Percentiles rank a stretch among this genome's conserved stretches.
Evolutionary conservation across 169 alveolate genomes (phyloP).

Genomic region (Toxoplasma gondii): DNA sequence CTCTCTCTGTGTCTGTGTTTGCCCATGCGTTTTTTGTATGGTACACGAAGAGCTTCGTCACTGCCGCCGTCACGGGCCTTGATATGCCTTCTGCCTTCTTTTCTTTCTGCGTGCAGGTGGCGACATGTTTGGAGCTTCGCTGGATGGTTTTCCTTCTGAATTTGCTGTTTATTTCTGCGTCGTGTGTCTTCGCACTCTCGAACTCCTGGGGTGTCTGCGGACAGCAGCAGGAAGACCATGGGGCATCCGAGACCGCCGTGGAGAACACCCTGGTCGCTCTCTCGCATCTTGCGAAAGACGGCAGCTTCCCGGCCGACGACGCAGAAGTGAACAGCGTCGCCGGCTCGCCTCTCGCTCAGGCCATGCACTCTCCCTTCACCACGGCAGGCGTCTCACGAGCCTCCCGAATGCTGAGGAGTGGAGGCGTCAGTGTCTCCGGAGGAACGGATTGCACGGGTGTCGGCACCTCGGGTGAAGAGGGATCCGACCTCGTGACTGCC

Average conservation of each 20-base stretch:
- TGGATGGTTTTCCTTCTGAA: slow-evolving; percentile 83
- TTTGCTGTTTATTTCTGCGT: slow-evolving; percentile 82
- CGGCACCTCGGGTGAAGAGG: neutral
- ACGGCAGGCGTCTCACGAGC: neutral
- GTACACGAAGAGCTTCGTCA: no score
- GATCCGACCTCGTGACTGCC: neutral
- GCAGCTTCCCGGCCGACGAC: neutral
- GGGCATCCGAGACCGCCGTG: neutral
- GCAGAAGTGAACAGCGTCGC: neutral
- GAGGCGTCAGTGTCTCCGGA: neutral
- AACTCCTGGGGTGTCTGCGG: slow-evolving; percentile 78
- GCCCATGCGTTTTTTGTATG: neutral
- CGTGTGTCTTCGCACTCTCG: slow-evolving; percentile 85
- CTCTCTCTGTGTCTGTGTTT: neutral
- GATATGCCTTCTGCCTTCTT: no score
- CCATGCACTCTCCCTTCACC: neutral
- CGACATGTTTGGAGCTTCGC: slow-evolving; percentile 57
- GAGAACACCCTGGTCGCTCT: neutral
- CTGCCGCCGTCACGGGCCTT: no score
- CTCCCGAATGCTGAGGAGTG: neutral
- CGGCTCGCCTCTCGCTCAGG: neutral
- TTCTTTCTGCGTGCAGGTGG: slow-evolving; percentile 46
- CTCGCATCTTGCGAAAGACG: neutral
- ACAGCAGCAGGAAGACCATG: neutral
- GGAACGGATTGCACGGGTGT: neutral